These are phyloP conservation scores for Colletotrichum viniferum DNA, from an alignment of 2,329 filamentous ascomycete genomes.

Conservation along the genomic window DNA sequence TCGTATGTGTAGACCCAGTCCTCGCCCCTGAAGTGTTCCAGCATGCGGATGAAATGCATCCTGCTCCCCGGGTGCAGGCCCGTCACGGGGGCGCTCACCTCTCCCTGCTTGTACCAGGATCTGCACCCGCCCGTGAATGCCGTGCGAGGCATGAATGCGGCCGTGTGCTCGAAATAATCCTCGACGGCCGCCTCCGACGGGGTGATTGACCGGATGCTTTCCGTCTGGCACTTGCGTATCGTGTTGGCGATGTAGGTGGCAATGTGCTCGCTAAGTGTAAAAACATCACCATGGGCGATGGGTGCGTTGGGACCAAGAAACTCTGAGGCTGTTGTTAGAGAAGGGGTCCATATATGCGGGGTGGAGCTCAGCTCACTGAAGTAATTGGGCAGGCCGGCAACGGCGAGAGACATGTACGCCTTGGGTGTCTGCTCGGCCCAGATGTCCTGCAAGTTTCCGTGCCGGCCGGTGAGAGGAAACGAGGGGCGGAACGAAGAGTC, in stretches of 20 bases:
- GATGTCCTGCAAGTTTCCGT: constrained; percentile 55
- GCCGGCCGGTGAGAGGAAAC: constrained; percentile 53
- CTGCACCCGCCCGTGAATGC: constrained; percentile 52
- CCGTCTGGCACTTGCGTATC: constrained; percentile 54
- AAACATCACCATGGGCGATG: constrained; percentile 54
- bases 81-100: constrained; percentile 47
- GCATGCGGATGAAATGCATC: constrained; percentile 58
- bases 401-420: constrained; percentile 59
- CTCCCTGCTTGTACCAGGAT: constrained; percentile 57
- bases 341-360: background rate
- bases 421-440: constrained; percentile 49
- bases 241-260: constrained; percentile 54
- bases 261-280: constrained; percentile 56
- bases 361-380: constrained; percentile 45
- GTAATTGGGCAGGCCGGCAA: constrained; percentile 58
- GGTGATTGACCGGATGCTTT: constrained; percentile 50
- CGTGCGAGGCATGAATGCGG: constrained; percentile 57
- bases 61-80: constrained; percentile 56
- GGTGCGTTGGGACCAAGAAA: constrained; percentile 58
- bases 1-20: constrained; percentile 58
- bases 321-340: constrained; percentile 32
- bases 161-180: constrained; percentile 55
- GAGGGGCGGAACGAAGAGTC: constrained; percentile 57
- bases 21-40: constrained; percentile 53
- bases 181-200: constrained; percentile 51